A percentile compares a stretch with the other conserved stretches of the same genome.
Conservation (phyloP, 371 early-diverging fungal genomes). For the Mortierella sp. region DNA sequence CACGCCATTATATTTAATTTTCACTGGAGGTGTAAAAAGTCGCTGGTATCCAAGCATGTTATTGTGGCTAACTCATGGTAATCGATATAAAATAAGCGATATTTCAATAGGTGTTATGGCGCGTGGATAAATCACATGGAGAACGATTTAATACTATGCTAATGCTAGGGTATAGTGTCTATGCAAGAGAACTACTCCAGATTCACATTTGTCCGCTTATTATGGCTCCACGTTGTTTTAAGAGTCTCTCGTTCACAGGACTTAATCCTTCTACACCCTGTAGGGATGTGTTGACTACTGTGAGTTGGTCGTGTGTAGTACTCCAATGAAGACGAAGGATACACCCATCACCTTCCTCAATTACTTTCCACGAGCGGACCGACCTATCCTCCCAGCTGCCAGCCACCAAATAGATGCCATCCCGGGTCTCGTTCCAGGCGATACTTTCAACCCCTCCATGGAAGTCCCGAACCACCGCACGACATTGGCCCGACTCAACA, state of each 20-base stretch:
- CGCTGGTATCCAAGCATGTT: neutral
- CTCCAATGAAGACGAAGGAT: neutral
- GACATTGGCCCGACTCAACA: slow-evolving; percentile 4
- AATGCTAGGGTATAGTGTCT: too few species aligned
- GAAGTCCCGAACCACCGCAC: neutral
- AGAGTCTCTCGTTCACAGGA: neutral
- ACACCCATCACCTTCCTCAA: neutral
- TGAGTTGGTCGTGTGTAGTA: neutral
- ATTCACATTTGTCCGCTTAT: too few species aligned
- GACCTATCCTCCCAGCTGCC: neutral
- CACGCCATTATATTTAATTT: neutral
- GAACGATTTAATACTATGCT: too few species aligned
- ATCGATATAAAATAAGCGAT: too few species aligned
- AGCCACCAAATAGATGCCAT: neutral
- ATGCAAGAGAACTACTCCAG: neutral
- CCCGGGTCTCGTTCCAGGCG: neutral
- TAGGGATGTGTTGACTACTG: neutral
- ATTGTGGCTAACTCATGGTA: neutral
- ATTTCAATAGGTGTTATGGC: too few species aligned
- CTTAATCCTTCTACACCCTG: neutral
- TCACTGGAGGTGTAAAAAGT: neutral
- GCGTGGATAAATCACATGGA: too few species aligned
- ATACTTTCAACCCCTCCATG: neutral
- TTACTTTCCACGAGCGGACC: neutral
- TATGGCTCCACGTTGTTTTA: slow-evolving; percentile 5